Evolutionary conservation across 2,329 filamentous ascomycete genomes (phyloP).

Genomic region (Metarhizium robertsii): DNA sequence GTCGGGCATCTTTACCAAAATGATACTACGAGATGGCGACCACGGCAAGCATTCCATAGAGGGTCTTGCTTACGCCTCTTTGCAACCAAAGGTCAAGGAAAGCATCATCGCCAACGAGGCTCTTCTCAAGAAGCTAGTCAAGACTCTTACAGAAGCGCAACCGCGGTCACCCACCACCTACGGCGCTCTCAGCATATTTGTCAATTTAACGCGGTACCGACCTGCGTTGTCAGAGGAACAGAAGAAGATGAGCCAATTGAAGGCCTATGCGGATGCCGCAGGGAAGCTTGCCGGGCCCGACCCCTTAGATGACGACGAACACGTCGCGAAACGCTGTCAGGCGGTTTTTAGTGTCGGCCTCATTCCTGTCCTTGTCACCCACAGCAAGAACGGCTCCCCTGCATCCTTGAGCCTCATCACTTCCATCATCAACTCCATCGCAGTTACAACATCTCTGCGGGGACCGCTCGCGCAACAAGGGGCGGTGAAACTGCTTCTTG

Average conservation of each 20-base stretch:
- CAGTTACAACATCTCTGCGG: conserved; percentile 63
- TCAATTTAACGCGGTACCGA: conserved; percentile 74
- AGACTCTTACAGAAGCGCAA: conserved; percentile 47
- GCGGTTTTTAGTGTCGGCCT: conserved; percentile 70
- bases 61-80: conserved; percentile 82
- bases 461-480: conserved; percentile 85
- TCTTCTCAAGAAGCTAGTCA: conserved; percentile 63
- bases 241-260: conserved; percentile 83
- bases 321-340: conserved; percentile 67
- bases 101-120: conserved; percentile 57
- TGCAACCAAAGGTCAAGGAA: conserved; percentile 80
- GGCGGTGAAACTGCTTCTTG: conserved; percentile 75
- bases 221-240: conserved; percentile 79
- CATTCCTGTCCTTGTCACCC: conserved; percentile 66
- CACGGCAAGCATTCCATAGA: conserved; percentile 65
- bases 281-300: conserved; percentile 55
- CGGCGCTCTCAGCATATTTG: conserved; percentile 75
- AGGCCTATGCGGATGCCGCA: conserved; percentile 83
- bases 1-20: conserved; percentile 53
- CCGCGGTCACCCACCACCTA: conserved; percentile 67
- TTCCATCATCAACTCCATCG: conserved; percentile 68
- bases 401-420: conserved; percentile 64
- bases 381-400: conserved; percentile 62
- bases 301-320: conserved; percentile 64
- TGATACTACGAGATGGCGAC: conserved; percentile 52